A percentile compares a stretch with the other conserved stretches of the same genome.
Evolutionary conservation across 306 rosid genomes (phyloP).

Genomic region (Cicer yamashitae): DNA sequence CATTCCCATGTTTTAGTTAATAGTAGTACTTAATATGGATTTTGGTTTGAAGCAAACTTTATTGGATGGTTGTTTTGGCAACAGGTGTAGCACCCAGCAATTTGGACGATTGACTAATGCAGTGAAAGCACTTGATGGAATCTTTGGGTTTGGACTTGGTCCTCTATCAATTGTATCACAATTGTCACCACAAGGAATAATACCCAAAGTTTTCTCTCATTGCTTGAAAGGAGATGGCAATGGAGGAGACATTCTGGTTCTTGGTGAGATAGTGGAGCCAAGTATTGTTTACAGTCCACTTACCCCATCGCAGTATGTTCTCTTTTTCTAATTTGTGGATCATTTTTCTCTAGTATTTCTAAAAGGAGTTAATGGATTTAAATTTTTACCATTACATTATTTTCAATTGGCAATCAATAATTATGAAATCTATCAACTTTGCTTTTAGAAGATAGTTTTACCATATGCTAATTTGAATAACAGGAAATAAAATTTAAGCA

Average conservation of each 20-base stretch:
- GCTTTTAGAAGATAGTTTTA: conserved; percentile 15
- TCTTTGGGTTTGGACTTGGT: conserved; percentile 95
- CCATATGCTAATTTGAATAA: conserved; percentile 8
- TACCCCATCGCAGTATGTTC: conserved; percentile 92
- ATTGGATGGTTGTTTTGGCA: conserved; percentile 49
- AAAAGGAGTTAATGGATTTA: conserved; percentile 7
- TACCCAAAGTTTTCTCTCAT: conserved; percentile 92
- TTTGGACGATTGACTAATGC: conserved; percentile 88
- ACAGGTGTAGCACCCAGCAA: conserved; percentile 88
- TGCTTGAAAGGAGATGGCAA: conserved; percentile 88
- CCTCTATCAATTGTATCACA: conserved; percentile 84
- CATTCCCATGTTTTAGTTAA: conserved; percentile 14
- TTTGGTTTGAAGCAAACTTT: conserved; percentile 40
- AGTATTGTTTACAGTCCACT: conserved; percentile 92
- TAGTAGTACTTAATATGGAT: conserved; percentile 25
- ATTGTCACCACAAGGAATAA: conserved; percentile 76
- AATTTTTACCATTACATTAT: conserved; percentile 5
- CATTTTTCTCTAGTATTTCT: not conserved
- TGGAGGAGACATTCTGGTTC: conserved; percentile 97
- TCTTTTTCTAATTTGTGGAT: conserved; percentile 41
- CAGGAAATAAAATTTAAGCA: conserved; percentile 26
- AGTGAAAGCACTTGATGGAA: conserved; percentile 93
- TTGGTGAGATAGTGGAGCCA: conserved; percentile 97
- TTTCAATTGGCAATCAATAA: conserved; percentile 2
- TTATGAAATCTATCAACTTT: conserved; percentile 11